Base-by-base conservation (phyloP, 169 alveolate species). In the Amoebophrya sp. region DNA sequence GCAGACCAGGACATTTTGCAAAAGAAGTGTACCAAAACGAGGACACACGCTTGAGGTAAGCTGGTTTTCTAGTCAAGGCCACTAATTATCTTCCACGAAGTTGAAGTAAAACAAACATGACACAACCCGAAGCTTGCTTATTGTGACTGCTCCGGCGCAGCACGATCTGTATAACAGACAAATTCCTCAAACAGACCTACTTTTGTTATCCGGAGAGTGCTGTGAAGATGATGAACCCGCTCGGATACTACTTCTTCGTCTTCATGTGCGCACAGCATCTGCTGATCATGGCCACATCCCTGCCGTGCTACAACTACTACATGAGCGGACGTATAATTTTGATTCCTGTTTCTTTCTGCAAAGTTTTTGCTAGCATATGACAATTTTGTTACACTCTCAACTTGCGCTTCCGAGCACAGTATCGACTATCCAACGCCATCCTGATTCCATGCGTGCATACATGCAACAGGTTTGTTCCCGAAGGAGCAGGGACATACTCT, bases 251-350 rank as follows among this genome's bases (percentile, higher is more conserved):
- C 35, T 66, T 66, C 83, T 66, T 66, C 83, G 83, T 66, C 29
- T 18, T 18, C 29, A 25, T 66, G 35, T 66, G 83, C 83, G 18
- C 32, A 25, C 35, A 18, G 83, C 83, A 66, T 25, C 10, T 66
- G 29, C 18, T 18, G 1, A 12, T 2, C 38, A 66, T 66, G 83
- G 29, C 35, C 35, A 7, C 35, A 0, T 7, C 83, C 83, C 38
- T 66, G 7, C 83, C 83, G 35, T 1, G 1, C 35, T 66, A 66
- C 83, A 66, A 66, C 83, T 66, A 66, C 83, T 66, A 66, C 83
- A 66, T 66, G 83, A 66, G 39, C 83, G 83, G 83, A 66, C 83
- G 83, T 66, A 66, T 66, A 7, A 66, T 66, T 66, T n/a, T 25
- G 32, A 66, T 66, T 25, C 32, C 18, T 66, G 1, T 66, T 66